A percentile compares a stretch with the other conserved stretches of the same genome.
phyloP scores from a whole-genome alignment of 73 alveolate genomes.

The Tetrahymena elliotti region DNA sequence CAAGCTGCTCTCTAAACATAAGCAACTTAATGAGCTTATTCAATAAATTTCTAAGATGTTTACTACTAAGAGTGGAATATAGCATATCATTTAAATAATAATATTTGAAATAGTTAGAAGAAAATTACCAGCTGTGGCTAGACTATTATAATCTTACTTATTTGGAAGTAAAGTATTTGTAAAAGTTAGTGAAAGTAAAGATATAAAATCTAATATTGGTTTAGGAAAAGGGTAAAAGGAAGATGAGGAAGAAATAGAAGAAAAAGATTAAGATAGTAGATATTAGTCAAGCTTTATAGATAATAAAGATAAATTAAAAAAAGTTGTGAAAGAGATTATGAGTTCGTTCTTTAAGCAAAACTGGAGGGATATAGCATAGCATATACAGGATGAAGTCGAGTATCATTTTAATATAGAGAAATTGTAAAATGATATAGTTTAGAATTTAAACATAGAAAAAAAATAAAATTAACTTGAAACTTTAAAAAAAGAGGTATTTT shows the following conservation, averaged over 20 bases:
- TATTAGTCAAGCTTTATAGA: neutral
- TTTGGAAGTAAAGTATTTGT: neutral
- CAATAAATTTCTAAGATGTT: neutral
- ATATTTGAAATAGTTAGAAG: neutral
- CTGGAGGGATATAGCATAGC: neutral
- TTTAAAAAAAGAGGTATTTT: neutral
- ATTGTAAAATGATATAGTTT: neutral
- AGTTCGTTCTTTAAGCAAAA: neutral
- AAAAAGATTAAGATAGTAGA: neutral
- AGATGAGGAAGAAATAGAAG: neutral
- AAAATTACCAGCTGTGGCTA: neutral
- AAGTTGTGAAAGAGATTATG: neutral
- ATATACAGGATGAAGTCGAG: neutral
- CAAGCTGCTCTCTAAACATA: neutral
- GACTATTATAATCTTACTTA: neutral
- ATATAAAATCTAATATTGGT: neutral
- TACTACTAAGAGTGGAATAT: neutral
- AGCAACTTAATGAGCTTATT: neutral
- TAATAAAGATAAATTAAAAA: neutral
- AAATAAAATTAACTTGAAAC: neutral
- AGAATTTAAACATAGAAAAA: neutral
- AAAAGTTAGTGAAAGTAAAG: neutral
- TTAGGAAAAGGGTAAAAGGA: neutral
- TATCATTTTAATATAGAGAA: neutral
- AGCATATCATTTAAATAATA: neutral